Percentiles rank a stretch among this genome's conserved stretches.
Conservation (phyloP, 2,329 filamentous ascomycete species). For the Teratosphaeria viscida region DNA sequence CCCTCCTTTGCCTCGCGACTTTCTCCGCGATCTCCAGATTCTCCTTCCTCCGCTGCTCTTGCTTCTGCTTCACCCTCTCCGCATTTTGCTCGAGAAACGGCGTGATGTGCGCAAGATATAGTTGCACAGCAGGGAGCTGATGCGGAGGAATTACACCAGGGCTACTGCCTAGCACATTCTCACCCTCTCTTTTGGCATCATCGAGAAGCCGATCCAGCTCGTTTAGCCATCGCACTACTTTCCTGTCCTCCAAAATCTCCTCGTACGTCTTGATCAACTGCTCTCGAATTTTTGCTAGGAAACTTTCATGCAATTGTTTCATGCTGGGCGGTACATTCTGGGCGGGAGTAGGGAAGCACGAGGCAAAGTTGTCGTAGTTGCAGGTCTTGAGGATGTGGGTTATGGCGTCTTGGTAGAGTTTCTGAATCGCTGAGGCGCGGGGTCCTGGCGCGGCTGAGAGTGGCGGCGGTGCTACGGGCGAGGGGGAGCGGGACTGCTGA, state of each 20-base stretch:
- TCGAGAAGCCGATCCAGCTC: slow-evolving; percentile 50
- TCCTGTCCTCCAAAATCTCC: slow-evolving; percentile 45
- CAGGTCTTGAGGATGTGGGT: slow-evolving; percentile 51
- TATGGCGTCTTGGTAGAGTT: slow-evolving; percentile 50
- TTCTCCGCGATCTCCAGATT: slow-evolving; percentile 44
- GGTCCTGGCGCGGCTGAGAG: slow-evolving; percentile 46
- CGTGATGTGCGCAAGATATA: slow-evolving; percentile 49
- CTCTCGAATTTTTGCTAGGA: slow-evolving; percentile 48
- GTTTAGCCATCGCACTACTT: slow-evolving; percentile 49
- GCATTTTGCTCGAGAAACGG: slow-evolving; percentile 45
- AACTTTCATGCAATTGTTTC: slow-evolving; percentile 47
- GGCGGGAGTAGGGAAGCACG: slow-evolving; percentile 54
- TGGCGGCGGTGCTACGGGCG: slow-evolving; percentile 29
- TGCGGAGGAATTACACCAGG: slow-evolving; percentile 25
- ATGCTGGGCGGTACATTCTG: slow-evolving; percentile 46
- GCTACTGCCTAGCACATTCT: slow-evolving; percentile 2
- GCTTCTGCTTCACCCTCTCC: slow-evolving; percentile 37
- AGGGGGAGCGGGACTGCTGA: slow-evolving; percentile 1
- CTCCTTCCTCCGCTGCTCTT: slow-evolving; percentile 40
- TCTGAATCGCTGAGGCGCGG: slow-evolving; percentile 49
- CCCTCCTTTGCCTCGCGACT: slow-evolving; percentile 43
- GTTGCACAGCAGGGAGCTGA: slow-evolving; percentile 44
- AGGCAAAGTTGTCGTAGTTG: slow-evolving; percentile 50
- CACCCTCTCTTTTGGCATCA: slow-evolving; percentile 46
- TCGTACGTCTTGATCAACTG: slow-evolving; percentile 45